Evolutionary conservation across 805 yeast species (phyloP), one percentile per base, ranked within the genome.

Genomic region (Candida sonorensis): DNA sequence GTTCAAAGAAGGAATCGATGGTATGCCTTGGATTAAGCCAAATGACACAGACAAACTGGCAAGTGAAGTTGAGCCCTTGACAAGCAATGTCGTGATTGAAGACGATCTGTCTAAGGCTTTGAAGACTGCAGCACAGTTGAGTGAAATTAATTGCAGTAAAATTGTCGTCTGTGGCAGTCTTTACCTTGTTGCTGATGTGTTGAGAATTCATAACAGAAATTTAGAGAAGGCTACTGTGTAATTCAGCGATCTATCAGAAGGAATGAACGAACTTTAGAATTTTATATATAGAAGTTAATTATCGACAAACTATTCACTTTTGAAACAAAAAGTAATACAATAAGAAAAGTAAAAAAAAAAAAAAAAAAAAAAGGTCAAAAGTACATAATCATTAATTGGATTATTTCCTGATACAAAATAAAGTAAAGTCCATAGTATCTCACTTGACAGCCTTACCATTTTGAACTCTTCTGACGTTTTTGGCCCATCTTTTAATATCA

Each of bases 1-100:
- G 20, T 92, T 88, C 51, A 70, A 77, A 2, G 46, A 60, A 1
- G 42, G 39, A 2, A 90, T 94, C 1, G 88, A 80, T 10, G 81
- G 85, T 0, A 92, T 92, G 98, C 96, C 97, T 0, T 92, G 97
- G 97, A 76, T 92, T 5, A 48, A 64, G 26, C 59, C 88, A 1
- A 65, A 63, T 40, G 46, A 51, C 4, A 48, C 62, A 1, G 45
- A 36, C 2, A 58, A 53, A 12, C 48, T 79, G 22, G 38, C 36
- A 30, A 33, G 11, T 7, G 33, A 30, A 38, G 39, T 34, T 42
- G 45, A 27, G 17, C 31, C 29, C n/a, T 23, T 38, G 19, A 42
- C 65, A 3, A 12, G 38, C 4, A 46, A 58, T 20, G 59, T 63
- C 1, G 28, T 23, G 1, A 39, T 53, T 2, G 45, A 48, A 15